Conservation (phyloP, 2,329 filamentous ascomycete genomes). For the Aspergillus persii region DNA sequence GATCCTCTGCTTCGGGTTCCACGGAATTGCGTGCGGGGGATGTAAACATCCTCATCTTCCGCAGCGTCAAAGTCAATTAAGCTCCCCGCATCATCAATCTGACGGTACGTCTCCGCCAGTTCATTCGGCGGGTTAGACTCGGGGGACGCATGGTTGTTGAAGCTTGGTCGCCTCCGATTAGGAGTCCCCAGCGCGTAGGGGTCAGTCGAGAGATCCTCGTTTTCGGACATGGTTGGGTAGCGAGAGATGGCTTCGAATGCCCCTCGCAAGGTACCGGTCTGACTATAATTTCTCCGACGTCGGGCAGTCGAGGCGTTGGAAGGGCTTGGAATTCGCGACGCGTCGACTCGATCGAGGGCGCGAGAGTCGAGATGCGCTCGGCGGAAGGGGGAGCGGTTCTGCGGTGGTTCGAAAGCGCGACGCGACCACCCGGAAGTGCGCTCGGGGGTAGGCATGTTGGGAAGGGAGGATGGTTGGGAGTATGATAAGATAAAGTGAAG, state of each 20-base stretch:
- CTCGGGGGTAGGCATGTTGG: constrained; percentile 35
- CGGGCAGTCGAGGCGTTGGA: constrained; percentile 28
- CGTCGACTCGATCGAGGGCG: constrained; percentile 28
- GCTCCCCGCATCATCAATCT: constrained; percentile 39
- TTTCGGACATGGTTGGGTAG: constrained; percentile 26
- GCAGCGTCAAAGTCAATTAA: constrained; percentile 33
- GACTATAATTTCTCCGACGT: constrained; percentile 32
- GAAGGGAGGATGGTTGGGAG: constrained; percentile 7
- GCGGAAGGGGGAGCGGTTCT: constrained; percentile 32
- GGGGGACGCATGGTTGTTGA: constrained; percentile 29
- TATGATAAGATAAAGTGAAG: not conserved
- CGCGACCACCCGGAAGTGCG: constrained; percentile 30
- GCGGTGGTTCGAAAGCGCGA: constrained; percentile 23
- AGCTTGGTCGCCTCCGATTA: constrained; percentile 28
- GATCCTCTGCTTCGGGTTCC: constrained; percentile 21
- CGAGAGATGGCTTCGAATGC: constrained; percentile 39
- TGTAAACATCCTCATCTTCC: constrained; percentile 28
- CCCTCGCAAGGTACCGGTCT: constrained; percentile 39
- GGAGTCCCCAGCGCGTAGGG: constrained; percentile 22
- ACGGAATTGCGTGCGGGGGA: not conserved
- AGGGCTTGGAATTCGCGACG: constrained; percentile 28
- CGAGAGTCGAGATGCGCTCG: constrained; percentile 25
- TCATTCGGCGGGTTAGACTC: constrained; percentile 40
- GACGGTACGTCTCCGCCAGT: constrained; percentile 38
- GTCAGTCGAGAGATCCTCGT: constrained; percentile 14